phyloP scores from a whole-genome alignment of 2,329 filamentous ascomycete species.

The Neonectria ditissima region DNA sequence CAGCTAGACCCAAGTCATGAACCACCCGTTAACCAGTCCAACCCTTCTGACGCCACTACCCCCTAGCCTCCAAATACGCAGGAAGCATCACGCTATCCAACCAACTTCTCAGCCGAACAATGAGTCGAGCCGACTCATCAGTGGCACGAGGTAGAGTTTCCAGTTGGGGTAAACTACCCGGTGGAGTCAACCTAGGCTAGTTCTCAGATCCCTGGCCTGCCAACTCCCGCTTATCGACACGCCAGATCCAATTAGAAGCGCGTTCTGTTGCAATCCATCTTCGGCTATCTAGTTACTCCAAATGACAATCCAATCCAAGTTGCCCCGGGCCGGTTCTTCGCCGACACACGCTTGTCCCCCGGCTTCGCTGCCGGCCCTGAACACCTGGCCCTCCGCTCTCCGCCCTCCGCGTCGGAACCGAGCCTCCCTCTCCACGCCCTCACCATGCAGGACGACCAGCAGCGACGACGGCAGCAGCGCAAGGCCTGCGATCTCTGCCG shows the following conservation, averaged over 20 bases:
- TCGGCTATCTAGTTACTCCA: slow-evolving; percentile 2
- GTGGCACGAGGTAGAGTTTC: slow-evolving; percentile 13
- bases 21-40: background rate
- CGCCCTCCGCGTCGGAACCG: slow-evolving; percentile 7
- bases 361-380: slow-evolving; percentile 1
- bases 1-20: background rate
- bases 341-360: slow-evolving; percentile 1
- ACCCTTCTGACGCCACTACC: background rate
- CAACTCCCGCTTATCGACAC: background rate
- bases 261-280: too few relatives aligned
- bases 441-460: slow-evolving; percentile 17
- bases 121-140: slow-evolving; percentile 8
- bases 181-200: slow-evolving; percentile 2
- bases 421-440: background rate
- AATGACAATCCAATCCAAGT: background rate
- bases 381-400: background rate
- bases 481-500: slow-evolving; percentile 45
- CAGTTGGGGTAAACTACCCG: slow-evolving; percentile 1
- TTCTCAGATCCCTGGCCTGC: background rate
- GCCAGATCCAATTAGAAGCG: slow-evolving; percentile 1
- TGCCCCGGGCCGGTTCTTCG: slow-evolving; percentile 4
- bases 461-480: slow-evolving; percentile 47
- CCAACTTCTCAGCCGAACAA: background rate
- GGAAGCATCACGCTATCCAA: background rate
- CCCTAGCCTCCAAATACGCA: background rate